Evolutionary conservation across 148 eudicot genomes (phyloP), one percentile per base, ranked within the genome.

Genomic region (Limonium bicolor): DNA sequence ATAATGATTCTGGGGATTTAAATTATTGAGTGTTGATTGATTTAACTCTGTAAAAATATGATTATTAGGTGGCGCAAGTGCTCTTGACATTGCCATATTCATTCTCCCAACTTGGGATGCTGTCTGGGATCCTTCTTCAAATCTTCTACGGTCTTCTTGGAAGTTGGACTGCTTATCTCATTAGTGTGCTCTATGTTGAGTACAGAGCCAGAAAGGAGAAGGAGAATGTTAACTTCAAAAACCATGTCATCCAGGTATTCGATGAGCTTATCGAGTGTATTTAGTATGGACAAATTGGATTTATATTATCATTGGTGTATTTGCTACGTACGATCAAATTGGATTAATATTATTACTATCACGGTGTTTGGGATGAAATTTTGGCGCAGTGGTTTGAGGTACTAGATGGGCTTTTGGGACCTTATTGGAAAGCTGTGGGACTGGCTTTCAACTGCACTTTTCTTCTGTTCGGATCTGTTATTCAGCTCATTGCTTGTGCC

Each of bases 181-280:
- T 85, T 19, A 85, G 95, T 72, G 95, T 85, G 46, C 69, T 85
- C 0, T 85, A 85, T 50, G 56, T 85, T 37, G 95, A 85, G 43
- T 85, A 85, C 27, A 52, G 95, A 28, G 53, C 62, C 29, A 51
- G 95, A 41, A 85, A 85, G 56, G 95, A 85, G 53, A 85, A 85
- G 50, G 90, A 85, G 53, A 79, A 79, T 67, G 95, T 77, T 27
- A 85, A 47, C 74, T 85, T 85, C 76, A 85, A 85, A 55, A 85
- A 80, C 66, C 95, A 85, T 77, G 95, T 85, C 46, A 85, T 85
- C 6, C 95, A 85, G 86, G 95, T 85, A 13, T n/a, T n/a, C n/a
- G n/a, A n/a, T n/a, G n/a, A n/a, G n/a, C n/a, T n/a, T n/a, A n/a
- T n/a, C n/a, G n/a, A n/a, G n/a, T n/a, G n/a, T n/a, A n/a, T n/a